Evolutionary conservation across 116 monocot genomes (phyloP).

Genomic region (Iris pallida): DNA sequence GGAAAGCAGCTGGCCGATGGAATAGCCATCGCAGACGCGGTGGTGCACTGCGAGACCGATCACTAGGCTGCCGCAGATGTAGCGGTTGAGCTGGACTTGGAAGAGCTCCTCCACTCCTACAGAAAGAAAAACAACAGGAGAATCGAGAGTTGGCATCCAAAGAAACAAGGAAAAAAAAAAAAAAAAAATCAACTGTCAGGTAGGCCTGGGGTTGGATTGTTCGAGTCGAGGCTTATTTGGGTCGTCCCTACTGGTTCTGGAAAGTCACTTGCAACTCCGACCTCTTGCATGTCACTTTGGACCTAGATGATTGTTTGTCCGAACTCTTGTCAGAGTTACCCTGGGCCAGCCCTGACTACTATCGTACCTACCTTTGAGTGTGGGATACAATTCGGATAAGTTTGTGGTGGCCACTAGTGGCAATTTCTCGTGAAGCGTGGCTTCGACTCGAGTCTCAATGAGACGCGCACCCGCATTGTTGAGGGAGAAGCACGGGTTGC

Average conservation of each 20-base stretch:
- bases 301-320: too few relatives aligned
- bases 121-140: too few relatives aligned
- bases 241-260: too few relatives aligned
- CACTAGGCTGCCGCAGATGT: constrained; percentile 34
- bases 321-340: too few relatives aligned
- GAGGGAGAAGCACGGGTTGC: neutral
- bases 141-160: too few relatives aligned
- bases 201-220: too few relatives aligned
- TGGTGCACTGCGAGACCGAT: constrained; percentile 28
- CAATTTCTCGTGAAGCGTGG: neutral
- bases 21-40: constrained; percentile 34
- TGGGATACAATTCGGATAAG: neutral
- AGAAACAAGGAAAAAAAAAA: too few relatives aligned
- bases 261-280: too few relatives aligned
- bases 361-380: neutral
- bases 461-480: neutral
- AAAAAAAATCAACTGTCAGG: too few relatives aligned
- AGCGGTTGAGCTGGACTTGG: constrained; percentile 39
- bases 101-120: constrained; percentile 13
- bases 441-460: neutral
- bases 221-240: too few relatives aligned
- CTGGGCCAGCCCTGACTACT: too few relatives aligned
- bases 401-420: neutral
- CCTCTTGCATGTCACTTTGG: too few relatives aligned
- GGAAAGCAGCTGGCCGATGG: constrained; percentile 22